These are phyloP conservation scores for Huntiella decipiens DNA, from an alignment of 2,329 filamentous ascomycete species.

Conservation along the genomic window DNA sequence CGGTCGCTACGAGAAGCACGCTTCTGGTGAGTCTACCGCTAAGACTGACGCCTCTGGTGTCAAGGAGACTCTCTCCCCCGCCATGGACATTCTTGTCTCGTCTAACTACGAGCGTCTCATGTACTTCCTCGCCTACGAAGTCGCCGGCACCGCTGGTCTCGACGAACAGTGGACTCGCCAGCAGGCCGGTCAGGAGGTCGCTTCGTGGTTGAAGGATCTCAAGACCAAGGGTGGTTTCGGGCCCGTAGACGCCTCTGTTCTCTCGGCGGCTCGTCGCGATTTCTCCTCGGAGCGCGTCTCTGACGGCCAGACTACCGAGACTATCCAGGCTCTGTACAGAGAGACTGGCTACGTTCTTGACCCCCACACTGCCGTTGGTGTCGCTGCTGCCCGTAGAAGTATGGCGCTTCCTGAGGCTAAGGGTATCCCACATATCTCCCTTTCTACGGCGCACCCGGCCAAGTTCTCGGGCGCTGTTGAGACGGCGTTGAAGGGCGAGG, in stretches of 20 bases:
- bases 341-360: slow-evolving; percentile 64
- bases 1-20: slow-evolving; percentile 74
- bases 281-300: slow-evolving; percentile 67
- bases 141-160: slow-evolving; percentile 38
- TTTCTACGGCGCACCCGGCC: slow-evolving; percentile 87
- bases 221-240: slow-evolving; percentile 68
- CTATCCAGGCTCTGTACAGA: slow-evolving; percentile 37
- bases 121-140: slow-evolving; percentile 76
- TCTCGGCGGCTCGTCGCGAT: slow-evolving; percentile 48
- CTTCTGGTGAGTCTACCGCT: slow-evolving; percentile 31
- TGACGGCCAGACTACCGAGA: slow-evolving; percentile 47
- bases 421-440: slow-evolving; percentile 52
- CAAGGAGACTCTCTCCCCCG: slow-evolving; percentile 80
- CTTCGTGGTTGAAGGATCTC: slow-evolving; percentile 55
- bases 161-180: slow-evolving; percentile 47
- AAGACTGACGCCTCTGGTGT: slow-evolving; percentile 51
- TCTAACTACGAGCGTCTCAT: slow-evolving; percentile 93
- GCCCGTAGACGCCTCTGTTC: slow-evolving; percentile 53
- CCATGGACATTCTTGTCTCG: slow-evolving; percentile 94
- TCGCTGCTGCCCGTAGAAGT: slow-evolving; percentile 57
- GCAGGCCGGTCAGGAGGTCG: slow-evolving; percentile 58
- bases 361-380: slow-evolving; percentile 77
- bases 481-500: slow-evolving; percentile 49
- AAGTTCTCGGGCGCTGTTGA: slow-evolving; percentile 84
- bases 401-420: slow-evolving; percentile 33